Evolutionary conservation across 345 rosid species (phyloP), one percentile per base, ranked within the genome.

Genomic region (Syzygium aromaticum): DNA sequence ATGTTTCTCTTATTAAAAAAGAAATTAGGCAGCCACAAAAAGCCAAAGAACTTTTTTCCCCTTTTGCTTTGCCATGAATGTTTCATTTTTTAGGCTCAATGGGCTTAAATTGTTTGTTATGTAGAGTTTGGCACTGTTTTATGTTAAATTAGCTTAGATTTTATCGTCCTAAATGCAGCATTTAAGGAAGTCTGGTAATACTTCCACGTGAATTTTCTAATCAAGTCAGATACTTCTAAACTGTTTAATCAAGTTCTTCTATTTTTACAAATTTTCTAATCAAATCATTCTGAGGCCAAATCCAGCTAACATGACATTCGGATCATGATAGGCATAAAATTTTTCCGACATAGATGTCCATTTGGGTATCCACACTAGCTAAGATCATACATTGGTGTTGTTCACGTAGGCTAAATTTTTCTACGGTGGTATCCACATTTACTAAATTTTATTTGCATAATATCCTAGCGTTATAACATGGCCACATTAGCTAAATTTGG

Each of bases 321-420:
- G 6, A 15, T 5, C 54, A 6, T 1, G 21, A 16, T 16, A 15
- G 19, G 17, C 16, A 52, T 52, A 16, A 52, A 15, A 52, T 15
- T 19, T 19, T 54, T 54, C 8, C 57, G 3, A 7, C 23, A 54
- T 21, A 21, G 25, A 54, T 21, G 25, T 54, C 54, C 57, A 21
- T 23, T 21, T 54, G 57, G 23, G 25, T 7, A 19, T 54, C 57
- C 57, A 54, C 25, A 6, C 3, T 16, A 23, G 3, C 23, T 8
- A 16, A 30, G 16, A 64, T 15, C 3, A 3, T 64, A 33, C 11
- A 15, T 7, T 1, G 11, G 11, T 3, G 3, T 16, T 0, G 1
- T 67, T 30, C 23, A 30, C 78, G 17, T 16, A 4, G 13, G 21
- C 3, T 64, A 64, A 64, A 64, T 64, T 64, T 30, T 30, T 3